Percentiles rank a stretch among this genome's conserved stretches.
Evolutionary conservation across 139 green algal genomes (phyloP).

Genomic region (Coelastrella sp.): DNA sequence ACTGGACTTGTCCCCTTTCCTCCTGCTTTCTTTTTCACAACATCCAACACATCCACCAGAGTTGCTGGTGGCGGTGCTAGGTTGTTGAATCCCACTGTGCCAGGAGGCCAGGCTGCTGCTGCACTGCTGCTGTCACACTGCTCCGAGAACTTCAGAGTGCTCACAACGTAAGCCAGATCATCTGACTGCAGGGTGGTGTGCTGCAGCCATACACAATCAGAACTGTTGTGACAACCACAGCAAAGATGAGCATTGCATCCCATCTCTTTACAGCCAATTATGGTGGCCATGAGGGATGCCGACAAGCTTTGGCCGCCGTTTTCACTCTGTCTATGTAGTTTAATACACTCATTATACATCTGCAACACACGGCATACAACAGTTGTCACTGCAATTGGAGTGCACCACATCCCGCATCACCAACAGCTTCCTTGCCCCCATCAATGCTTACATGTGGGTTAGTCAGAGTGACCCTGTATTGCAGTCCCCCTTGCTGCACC

Average conservation of each 20-base stretch:
- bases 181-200: constrained; percentile 14
- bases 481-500: neutral
- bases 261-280: too few relatives aligned
- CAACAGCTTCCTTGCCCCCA: neutral
- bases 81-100: constrained; percentile 10
- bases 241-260: too few relatives aligned
- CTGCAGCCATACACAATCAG: too few relatives aligned
- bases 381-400: neutral
- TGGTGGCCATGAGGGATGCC: too few relatives aligned
- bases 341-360: too few relatives aligned
- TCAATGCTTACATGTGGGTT: constrained; percentile 13
- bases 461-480: constrained; percentile 27
- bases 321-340: too few relatives aligned
- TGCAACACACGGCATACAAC: neutral
- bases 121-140: neutral
- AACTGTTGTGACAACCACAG: too few relatives aligned
- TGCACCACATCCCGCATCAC: neutral
- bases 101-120: constrained; percentile 33
- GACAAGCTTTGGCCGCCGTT: too few relatives aligned
- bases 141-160: neutral
- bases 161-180: constrained; percentile 37
- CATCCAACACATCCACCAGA: neutral
- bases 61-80: neutral
- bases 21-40: neutral
- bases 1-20: neutral